Evolutionary conservation across 441 rosid genomes (phyloP).

Genomic region (Pelargonium fulgidum): DNA sequence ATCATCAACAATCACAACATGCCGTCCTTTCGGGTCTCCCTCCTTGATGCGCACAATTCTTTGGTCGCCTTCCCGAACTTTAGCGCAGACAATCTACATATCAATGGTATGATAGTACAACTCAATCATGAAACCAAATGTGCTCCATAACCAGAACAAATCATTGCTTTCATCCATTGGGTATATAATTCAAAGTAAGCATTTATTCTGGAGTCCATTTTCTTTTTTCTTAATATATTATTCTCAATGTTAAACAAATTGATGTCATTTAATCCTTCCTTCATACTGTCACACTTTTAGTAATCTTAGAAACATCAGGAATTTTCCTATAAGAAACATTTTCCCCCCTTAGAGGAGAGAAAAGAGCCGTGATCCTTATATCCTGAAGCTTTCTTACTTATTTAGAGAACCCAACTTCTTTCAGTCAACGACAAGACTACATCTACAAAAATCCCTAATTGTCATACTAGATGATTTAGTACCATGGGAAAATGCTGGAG

Average conservation of each 20-base stretch:
- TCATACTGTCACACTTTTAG: background rate
- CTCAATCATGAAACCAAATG: background rate
- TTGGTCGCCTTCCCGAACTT: slow-evolving; percentile 82
- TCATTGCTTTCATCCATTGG: background rate
- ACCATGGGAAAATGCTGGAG: slow-evolving; percentile 45
- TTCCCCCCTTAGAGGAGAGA: background rate
- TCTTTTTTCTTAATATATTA: background rate
- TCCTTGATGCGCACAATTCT: slow-evolving; percentile 86
- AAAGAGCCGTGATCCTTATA: background rate
- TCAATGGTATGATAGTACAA: background rate
- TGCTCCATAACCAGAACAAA: background rate
- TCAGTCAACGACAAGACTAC: background rate
- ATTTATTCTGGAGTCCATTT: background rate
- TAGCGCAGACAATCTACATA: slow-evolving; percentile 77
- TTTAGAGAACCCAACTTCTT: background rate
- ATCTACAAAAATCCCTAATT: background rate
- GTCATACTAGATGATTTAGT: slow-evolving; percentile 14
- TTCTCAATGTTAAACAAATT: slow-evolving; percentile 3
- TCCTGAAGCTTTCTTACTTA: background rate
- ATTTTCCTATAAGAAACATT: background rate
- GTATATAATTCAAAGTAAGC: background rate
- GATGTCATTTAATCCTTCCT: background rate
- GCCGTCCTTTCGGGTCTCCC: slow-evolving; percentile 78
- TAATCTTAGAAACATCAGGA: background rate
- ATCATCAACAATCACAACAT: slow-evolving; percentile 91